These are phyloP conservation scores for Podospora pseudoanserina DNA, from an alignment of 495 filamentous ascomycete species.

Conservation along the genomic window DNA sequence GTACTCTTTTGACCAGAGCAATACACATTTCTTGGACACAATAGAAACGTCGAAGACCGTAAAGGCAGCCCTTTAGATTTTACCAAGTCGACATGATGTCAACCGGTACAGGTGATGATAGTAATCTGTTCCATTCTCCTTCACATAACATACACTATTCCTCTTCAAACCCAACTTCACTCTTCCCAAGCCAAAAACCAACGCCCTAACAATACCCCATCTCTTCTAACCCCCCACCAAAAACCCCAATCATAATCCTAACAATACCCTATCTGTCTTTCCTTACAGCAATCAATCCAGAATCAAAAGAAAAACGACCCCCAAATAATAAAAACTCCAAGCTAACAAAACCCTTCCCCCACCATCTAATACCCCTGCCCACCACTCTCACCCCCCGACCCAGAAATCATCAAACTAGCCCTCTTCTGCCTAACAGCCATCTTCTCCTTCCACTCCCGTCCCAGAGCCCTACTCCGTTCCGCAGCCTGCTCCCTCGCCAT, in stretches of 20 bases:
- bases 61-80: background rate
- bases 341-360: background rate
- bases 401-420: slow-evolving; percentile 9
- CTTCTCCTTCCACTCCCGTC: slow-evolving; percentile 67
- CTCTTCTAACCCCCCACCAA: background rate
- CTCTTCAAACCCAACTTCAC: background rate
- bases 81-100: background rate
- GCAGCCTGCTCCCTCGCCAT: slow-evolving; percentile 60
- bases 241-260: background rate
- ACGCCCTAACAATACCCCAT: background rate
- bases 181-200: background rate
- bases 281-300: background rate
- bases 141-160: background rate
- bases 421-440: slow-evolving; percentile 32
- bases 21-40: too few species aligned
- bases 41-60: too few species aligned
- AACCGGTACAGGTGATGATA: background rate
- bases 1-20: too few species aligned
- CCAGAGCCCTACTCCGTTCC: slow-evolving; percentile 58
- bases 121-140: background rate
- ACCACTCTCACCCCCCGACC: background rate
- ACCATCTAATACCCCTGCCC: background rate
- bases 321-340: background rate
- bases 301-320: background rate
- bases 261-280: background rate